Conservation (phyloP, 371 early-diverging fungal genomes). For the Actinomortierella wolfii region DNA sequence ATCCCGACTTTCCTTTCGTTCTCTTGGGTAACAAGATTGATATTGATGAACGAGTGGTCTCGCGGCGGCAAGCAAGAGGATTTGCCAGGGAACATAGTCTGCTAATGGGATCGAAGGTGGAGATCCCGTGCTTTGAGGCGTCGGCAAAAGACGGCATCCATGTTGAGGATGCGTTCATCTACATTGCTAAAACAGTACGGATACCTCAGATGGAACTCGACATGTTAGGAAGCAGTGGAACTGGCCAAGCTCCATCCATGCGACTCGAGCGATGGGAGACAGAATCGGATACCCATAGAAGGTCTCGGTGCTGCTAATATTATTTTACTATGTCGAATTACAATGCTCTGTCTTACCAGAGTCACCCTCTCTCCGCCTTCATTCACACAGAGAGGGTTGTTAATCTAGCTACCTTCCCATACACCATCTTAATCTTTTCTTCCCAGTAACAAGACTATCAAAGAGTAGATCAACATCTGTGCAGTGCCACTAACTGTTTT, state of each 20-base stretch:
- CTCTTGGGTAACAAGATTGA: slow-evolving; percentile 97
- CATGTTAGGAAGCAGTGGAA: slow-evolving; percentile 43
- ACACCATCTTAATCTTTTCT: no score
- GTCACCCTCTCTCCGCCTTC: no score
- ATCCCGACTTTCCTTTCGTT: slow-evolving; percentile 85
- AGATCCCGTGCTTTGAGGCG: slow-evolving; percentile 86
- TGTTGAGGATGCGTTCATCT: slow-evolving; percentile 89
- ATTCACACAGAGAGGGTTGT: no score
- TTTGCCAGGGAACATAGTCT: slow-evolving; percentile 54
- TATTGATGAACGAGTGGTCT: slow-evolving; percentile 81
- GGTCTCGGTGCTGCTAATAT: slow-evolving; percentile 21
- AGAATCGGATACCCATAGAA: slow-evolving; percentile 26
- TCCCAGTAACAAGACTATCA: no score
- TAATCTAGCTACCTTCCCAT: no score
- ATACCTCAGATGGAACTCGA: slow-evolving; percentile 61
- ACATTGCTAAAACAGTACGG: slow-evolving; percentile 76
- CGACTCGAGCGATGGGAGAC: slow-evolving; percentile 30
- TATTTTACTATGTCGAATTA: no score
- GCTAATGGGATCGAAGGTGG: slow-evolving; percentile 29
- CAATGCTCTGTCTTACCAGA: no score
- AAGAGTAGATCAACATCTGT: no score
- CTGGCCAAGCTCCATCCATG: not conserved
- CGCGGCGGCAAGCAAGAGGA: slow-evolving; percentile 60
- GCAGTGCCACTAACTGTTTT: no score
- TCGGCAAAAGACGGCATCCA: slow-evolving; percentile 93